Percentiles rank a stretch among this genome's conserved stretches.
Conservation (phyloP, 352 stramenopile species). For the Blastocystis sp. region DNA sequence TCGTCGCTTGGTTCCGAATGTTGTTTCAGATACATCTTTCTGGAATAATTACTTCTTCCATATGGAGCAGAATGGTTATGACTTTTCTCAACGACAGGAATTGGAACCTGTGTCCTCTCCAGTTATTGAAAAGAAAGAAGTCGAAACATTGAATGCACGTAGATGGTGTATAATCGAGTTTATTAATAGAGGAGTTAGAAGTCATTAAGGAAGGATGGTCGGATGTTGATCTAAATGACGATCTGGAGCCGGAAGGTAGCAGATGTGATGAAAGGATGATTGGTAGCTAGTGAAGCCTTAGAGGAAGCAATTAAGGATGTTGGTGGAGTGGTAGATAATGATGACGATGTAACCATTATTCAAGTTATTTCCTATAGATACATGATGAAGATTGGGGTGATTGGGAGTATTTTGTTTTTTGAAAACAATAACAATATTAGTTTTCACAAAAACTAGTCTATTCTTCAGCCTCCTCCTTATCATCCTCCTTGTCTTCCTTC, state of each 20-base stretch:
- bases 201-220: not conserved
- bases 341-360: not conserved
- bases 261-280: not conserved
- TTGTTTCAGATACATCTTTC: not conserved
- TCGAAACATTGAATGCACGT: not conserved
- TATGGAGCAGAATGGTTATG: not conserved
- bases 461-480: not conserved
- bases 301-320: not conserved
- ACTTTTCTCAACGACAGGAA: not conserved
- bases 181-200: conserved; percentile 11
- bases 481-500: not conserved
- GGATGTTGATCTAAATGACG: not conserved
- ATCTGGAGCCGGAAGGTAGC: not conserved
- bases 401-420: not conserved
- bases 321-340: not conserved
- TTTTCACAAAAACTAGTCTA: conserved; percentile 31
- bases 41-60: conserved; percentile 40
- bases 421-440: not conserved
- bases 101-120: not conserved
- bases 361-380: not conserved
- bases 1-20: not conserved
- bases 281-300: not conserved
- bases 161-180: not conserved
- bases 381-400: not conserved
- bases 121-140: not conserved